A percentile compares a stretch with the other conserved stretches of the same genome.
These are phyloP conservation scores for Hyphodiscus hymeniophilus DNA, from an alignment of 495 filamentous ascomycete genomes.

Conservation along the genomic window DNA sequence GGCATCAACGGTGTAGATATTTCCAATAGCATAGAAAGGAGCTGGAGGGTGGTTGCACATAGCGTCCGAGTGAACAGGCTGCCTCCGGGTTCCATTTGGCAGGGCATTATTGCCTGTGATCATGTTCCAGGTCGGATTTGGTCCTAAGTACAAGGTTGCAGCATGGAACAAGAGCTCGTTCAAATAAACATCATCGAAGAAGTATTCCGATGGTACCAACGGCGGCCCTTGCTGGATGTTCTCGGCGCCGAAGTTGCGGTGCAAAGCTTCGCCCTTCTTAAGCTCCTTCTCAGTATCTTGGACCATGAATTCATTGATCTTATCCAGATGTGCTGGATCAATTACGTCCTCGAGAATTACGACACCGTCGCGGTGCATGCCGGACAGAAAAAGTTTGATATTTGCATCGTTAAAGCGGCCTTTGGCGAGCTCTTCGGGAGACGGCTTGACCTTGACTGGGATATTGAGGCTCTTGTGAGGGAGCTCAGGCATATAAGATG, in stretches of 20 bases:
- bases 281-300: conserved; percentile 37
- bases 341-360: conserved; percentile 46
- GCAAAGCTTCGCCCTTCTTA: conserved; percentile 28
- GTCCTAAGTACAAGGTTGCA: conserved; percentile 38
- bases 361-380: conserved; percentile 26
- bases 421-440: neutral
- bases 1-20: conserved; percentile 44
- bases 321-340: conserved; percentile 33
- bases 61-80: conserved; percentile 48
- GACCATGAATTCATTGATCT: conserved; percentile 43
- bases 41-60: conserved; percentile 44
- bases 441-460: neutral
- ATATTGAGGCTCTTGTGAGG: neutral
- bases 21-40: conserved; percentile 46
- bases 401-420: neutral
- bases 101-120: conserved; percentile 8
- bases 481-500: neutral
- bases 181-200: conserved; percentile 33
- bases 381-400: neutral
- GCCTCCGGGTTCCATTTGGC: conserved; percentile 34
- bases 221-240: conserved; percentile 49
- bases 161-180: conserved; percentile 40
- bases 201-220: conserved; percentile 30
- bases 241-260: conserved; percentile 27
- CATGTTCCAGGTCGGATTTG: conserved; percentile 38